A percentile compares a stretch with the other conserved stretches of the same genome.
Evolutionary conservation across 129 eudicot species (phyloP).

Genomic region (Flaveria trinervia): DNA sequence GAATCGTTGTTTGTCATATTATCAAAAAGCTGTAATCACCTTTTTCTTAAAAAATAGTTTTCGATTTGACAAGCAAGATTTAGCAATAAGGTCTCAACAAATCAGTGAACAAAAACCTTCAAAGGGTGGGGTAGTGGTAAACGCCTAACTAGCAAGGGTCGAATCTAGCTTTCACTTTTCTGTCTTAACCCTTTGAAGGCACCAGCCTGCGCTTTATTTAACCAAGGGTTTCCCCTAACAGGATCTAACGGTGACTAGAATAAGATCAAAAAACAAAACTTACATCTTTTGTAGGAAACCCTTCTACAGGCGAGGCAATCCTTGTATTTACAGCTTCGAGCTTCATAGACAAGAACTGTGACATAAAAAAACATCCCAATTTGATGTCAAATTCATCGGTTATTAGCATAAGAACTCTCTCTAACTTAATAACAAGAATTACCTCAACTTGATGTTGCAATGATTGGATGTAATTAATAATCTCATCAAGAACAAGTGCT

Average conservation of each 20-base stretch:
- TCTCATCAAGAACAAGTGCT: conserved; percentile 96
- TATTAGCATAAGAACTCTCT: not conserved
- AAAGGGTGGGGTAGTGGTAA: not conserved
- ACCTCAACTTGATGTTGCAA: conserved; percentile 97
- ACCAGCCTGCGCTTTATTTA: too few species aligned
- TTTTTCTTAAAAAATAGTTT: not conserved
- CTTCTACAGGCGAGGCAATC: conserved; percentile 54
- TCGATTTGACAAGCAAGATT: not conserved
- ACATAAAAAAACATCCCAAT: not conserved
- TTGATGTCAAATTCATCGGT: conserved; percentile 9
- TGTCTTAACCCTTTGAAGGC: not conserved
- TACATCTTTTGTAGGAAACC: conserved; percentile 74
- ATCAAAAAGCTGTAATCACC: not conserved
- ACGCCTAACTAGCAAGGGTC: not conserved
- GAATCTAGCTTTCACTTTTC: not conserved
- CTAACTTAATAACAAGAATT: conserved; percentile 18
- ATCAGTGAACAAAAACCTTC: not conserved
- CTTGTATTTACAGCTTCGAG: conserved; percentile 92
- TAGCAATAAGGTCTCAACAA: not conserved
- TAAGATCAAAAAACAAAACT: conserved; percentile 22
- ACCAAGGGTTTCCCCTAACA: not conserved
- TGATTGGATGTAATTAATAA: conserved; percentile 88
- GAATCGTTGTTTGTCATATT: not conserved
- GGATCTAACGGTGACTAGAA: not conserved
- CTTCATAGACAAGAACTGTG: conserved; percentile 93